A percentile compares a stretch with the other conserved stretches of the same genome.
phyloP scores from a whole-genome alignment of 2,329 filamentous ascomycete genomes.

The Cryphonectria nitschkei region DNA sequence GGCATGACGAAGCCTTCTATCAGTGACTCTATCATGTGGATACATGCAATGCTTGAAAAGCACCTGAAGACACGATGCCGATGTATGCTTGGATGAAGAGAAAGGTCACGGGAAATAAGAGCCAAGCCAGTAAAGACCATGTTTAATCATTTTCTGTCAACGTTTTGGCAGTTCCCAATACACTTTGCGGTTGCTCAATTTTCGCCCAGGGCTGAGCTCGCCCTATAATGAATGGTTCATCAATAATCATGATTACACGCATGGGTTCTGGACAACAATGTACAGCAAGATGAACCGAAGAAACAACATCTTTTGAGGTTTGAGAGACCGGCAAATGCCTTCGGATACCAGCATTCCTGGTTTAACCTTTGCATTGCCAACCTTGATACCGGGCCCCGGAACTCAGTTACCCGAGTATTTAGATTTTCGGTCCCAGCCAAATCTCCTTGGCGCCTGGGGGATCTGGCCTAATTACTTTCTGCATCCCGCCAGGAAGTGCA shows the following conservation, averaged over 20 bases:
- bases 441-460: background rate
- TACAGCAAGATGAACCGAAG: background rate
- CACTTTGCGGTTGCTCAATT: background rate
- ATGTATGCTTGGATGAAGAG: background rate
- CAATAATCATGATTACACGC: background rate
- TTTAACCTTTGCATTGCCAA: background rate
- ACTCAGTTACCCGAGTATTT: background rate
- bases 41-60: background rate
- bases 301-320: background rate
- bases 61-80: background rate
- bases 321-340: background rate
- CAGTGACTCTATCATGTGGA: background rate
- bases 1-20: background rate
- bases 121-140: background rate
- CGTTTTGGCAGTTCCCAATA: background rate
- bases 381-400: background rate
- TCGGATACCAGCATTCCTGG: background rate
- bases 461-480: background rate
- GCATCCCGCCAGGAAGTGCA: background rate
- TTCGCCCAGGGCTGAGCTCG: background rate
- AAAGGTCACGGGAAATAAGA: background rate
- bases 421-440: background rate
- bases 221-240: background rate
- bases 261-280: background rate
- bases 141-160: background rate